phyloP scores from a whole-genome alignment of 768 basidiomycete species.

The Pulveroboletus sp. region DNA sequence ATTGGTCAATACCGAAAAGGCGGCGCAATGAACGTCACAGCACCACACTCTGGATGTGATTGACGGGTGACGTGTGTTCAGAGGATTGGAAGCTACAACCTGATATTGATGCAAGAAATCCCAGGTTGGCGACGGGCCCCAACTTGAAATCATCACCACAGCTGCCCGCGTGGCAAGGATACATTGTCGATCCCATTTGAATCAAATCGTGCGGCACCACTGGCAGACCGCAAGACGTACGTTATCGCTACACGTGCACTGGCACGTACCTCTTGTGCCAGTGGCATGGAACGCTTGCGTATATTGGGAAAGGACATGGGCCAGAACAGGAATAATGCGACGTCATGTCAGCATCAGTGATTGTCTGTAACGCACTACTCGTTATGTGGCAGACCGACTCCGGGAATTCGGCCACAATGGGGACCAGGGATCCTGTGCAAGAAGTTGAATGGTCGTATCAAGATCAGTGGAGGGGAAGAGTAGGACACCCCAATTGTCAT shows the following conservation, averaged over 20 bases:
- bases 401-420: not conserved
- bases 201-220: not conserved
- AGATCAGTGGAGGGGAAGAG: not conserved
- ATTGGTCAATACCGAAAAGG: conserved; percentile 8
- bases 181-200: conserved; percentile 16
- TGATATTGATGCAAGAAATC: too few species aligned
- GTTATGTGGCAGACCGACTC: not conserved
- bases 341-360: not conserved
- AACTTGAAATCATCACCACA: too few species aligned
- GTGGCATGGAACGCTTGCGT: not conserved
- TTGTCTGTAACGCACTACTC: not conserved
- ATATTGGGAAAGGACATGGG: too few species aligned
- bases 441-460: too few species aligned
- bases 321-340: not conserved
- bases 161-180: not conserved
- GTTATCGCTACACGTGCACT: conserved; percentile 16
- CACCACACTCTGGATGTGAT: conserved; percentile 7
- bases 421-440: too few species aligned
- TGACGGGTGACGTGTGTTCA: not conserved
- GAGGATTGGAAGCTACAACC: not conserved
- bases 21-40: conserved; percentile 8
- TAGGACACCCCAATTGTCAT: not conserved
- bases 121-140: too few species aligned
- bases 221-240: conserved; percentile 7
- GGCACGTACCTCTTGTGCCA: too few species aligned